Percentiles rank a stretch among this genome's conserved stretches.
Conservation (phyloP, 192 early-diverging fungal genomes). For the Coemansia sp. region DNA sequence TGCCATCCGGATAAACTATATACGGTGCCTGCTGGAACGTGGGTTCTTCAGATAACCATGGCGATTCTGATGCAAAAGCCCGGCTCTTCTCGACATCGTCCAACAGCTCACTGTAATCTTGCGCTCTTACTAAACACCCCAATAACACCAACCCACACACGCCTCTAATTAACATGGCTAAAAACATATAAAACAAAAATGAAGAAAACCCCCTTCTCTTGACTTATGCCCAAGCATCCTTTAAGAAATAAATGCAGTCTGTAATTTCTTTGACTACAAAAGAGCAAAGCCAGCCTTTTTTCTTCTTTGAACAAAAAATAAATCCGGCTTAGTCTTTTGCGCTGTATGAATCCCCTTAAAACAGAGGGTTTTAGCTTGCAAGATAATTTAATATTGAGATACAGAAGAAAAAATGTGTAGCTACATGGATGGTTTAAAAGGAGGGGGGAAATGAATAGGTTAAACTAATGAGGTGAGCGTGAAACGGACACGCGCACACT, state of each 20-base stretch:
- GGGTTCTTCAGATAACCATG: not conserved
- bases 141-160: too few species aligned
- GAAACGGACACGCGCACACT: not conserved
- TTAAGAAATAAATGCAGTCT: too few species aligned
- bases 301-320: not conserved
- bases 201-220: not conserved
- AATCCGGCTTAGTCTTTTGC: too few species aligned
- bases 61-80: constrained; percentile 4
- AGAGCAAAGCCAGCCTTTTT: not conserved
- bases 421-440: constrained; percentile 2
- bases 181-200: not conserved
- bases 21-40: not conserved
- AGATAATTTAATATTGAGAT: too few species aligned
- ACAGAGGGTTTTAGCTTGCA: too few species aligned
- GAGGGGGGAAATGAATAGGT: not conserved
- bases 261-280: too few species aligned
- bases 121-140: too few species aligned
- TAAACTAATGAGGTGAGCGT: not conserved
- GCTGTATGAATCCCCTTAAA: too few species aligned
- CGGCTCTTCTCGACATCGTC: not conserved
- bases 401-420: not conserved
- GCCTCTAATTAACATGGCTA: too few species aligned
- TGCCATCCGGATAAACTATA: constrained; percentile 8
- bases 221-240: too few species aligned
- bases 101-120: not conserved